Conservation (phyloP, 2,329 filamentous ascomycete species). For the Magnaporthiopsis rhizophila region DNA sequence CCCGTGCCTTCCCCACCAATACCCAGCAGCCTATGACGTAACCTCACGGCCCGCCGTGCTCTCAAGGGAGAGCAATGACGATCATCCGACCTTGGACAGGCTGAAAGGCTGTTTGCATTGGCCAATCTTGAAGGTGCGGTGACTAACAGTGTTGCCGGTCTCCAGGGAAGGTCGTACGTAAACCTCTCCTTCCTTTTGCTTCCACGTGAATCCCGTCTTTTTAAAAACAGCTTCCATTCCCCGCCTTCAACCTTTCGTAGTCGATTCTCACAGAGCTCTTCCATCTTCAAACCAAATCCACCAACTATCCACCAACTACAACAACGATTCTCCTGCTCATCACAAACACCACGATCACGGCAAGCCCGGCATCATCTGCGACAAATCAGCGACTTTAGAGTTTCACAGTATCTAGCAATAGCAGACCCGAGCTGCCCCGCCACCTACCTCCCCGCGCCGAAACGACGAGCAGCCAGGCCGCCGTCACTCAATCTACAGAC, state of each 20-base stretch:
- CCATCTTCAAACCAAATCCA: neutral
- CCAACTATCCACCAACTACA: neutral
- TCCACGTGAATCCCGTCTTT: neutral
- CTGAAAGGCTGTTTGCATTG: neutral
- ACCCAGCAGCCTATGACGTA: conserved; percentile 1
- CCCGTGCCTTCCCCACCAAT: neutral
- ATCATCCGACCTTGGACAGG: conserved; percentile 3
- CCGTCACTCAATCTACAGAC: neutral
- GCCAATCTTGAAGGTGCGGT: neutral
- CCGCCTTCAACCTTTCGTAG: neutral
- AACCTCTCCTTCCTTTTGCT: conserved; percentile 1
- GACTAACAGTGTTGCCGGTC: conserved; percentile 4
- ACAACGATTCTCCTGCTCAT: neutral
- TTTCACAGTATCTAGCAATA: neutral
- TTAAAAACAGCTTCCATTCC: conserved; percentile 2
- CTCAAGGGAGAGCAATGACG: conserved; percentile 1
- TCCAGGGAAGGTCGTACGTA: conserved; percentile 3
- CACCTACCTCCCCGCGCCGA: neutral
- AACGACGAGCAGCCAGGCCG: neutral
- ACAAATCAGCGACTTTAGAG: neutral
- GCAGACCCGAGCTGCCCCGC: neutral
- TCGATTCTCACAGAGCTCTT: neutral
- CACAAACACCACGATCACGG: neutral
- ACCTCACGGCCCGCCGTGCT: neutral
- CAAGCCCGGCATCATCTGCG: neutral